A percentile compares a stretch with the other conserved stretches of the same genome.
Evolutionary conservation across 148 eudicot genomes (phyloP).

Genomic region (Cornus controversa): DNA sequence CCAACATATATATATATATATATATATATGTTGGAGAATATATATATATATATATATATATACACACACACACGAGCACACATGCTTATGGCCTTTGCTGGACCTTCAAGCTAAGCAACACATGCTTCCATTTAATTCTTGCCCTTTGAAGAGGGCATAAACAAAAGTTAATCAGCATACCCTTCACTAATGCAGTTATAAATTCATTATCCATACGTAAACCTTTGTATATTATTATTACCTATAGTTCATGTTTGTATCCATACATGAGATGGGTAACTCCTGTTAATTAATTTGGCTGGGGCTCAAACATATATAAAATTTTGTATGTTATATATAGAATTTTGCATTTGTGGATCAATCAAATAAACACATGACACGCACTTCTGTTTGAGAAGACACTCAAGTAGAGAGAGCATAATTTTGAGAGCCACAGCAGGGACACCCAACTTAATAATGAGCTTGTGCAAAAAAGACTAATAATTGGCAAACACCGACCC

Average conservation of each 20-base stretch:
- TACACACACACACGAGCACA: too few species aligned
- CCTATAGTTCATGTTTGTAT: too few species aligned
- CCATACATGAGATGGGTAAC: too few species aligned
- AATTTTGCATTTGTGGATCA: background rate
- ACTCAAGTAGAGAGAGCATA: conserved; percentile 3
- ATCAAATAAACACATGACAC: conserved; percentile 9
- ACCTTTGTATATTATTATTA: too few species aligned
- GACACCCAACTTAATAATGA: conserved; percentile 8
- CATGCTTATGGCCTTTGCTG: conserved; percentile 27
- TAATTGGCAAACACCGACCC: too few species aligned
- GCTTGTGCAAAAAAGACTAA: background rate
- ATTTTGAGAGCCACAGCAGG: conserved; percentile 1
- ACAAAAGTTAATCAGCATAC: background rate
- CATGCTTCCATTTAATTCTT: background rate
- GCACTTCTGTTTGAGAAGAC: background rate
- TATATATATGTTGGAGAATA: too few species aligned
- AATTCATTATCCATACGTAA: too few species aligned
- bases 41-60: too few species aligned
- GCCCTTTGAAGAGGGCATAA: background rate
- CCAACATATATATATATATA: background rate
- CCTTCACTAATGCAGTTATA: background rate
- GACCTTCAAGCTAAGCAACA: conserved; percentile 21
- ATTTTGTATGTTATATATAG: too few species aligned
- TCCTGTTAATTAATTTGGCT: background rate
- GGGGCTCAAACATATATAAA: background rate